A percentile compares a stretch with the other conserved stretches of the same genome.
These are phyloP conservation scores for Penicillium sp. DNA, from an alignment of 2,329 filamentous ascomycete species.

Conservation along the genomic window DNA sequence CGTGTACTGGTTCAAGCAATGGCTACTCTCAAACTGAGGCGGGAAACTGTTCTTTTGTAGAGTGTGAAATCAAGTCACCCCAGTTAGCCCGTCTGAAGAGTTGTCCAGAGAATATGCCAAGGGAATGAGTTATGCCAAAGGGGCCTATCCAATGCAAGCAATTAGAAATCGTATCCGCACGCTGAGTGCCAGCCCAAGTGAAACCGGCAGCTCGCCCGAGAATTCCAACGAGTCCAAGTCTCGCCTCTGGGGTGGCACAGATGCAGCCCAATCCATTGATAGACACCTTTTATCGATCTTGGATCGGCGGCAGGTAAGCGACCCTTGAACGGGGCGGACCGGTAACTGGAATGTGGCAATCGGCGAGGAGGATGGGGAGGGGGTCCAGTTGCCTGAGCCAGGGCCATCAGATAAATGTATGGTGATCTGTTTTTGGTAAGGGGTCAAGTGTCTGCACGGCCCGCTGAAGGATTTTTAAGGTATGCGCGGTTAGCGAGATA, in stretches of 20 bases:
- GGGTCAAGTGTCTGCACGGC: conserved; percentile 1
- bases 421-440: not conserved
- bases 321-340: conserved; percentile 7
- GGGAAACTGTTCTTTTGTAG: not conserved
- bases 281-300: conserved; percentile 4
- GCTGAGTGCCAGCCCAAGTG: not conserved
- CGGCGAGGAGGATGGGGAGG: not conserved
- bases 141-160: not conserved
- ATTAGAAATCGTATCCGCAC: not conserved
- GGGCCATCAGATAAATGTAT: conserved; percentile 4
- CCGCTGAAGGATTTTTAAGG: conserved; percentile 3
- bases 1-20: conserved; percentile 50
- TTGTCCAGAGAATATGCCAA: not conserved
- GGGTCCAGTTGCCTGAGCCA: not conserved
- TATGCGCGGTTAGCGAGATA: conserved; percentile 10
- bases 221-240: not conserved
- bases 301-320: conserved; percentile 1
- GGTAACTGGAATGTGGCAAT: conserved; percentile 5
- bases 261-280: not conserved
- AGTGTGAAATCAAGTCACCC: not conserved
- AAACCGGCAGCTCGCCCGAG: not conserved
- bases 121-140: not conserved
- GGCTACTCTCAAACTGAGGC: not conserved
- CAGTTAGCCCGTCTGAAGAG: not conserved
- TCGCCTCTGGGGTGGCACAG: not conserved